Evolutionary conservation across 192 early-diverging fungal genomes (phyloP), one percentile per base, ranked within the genome.

Genomic region (Rhizophlyctis rosea): DNA sequence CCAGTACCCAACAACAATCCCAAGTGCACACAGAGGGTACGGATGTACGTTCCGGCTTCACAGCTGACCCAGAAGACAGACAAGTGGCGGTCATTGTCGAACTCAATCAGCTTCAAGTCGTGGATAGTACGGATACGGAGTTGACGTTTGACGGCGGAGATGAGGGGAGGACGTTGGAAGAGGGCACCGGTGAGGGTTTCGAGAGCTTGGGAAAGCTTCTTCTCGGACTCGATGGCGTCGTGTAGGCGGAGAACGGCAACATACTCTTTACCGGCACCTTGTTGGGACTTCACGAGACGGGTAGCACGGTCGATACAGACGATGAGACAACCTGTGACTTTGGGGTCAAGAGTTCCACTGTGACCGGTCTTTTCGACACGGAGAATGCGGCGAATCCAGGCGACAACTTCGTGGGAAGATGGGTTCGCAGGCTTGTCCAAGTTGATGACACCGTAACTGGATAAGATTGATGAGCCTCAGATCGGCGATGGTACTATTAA

Each of bases 381-480:
- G 53, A 99, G 85, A 59, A 99, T 99, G 61, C 95, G 90, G 35
- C 92, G 87, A 74, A 99, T 94, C 96, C 96, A 99, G 57, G 96
- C 96, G 54, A 99, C 96, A 25, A 99, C 96, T 79, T 99, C 96
- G 83, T 99, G 96, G 50, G 96, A 99, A 54, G 95, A 98, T 54
- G 96, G 96, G 82, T 99, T 99, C 32, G 96, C 88, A 33, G 96
- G 96, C 82, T 99, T 99, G 84, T 99, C 96, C 63, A 99, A 83
- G 82, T 99, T 99, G 79, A 99, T 99, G 51, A 96, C 88, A 72
- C 96, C 96, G 81, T 97, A 99, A 72, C 82, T 87, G 59, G 44
- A 47, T 44, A 44, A 44, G 39, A 44, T 18, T 13, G 18, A 44
- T 7, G 39, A 44, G 18, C 39, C 39, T 18, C 18, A 44, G 18